phyloP scores from a whole-genome alignment of 139 green algal species.

The Astrephomene gubernaculifera region DNA sequence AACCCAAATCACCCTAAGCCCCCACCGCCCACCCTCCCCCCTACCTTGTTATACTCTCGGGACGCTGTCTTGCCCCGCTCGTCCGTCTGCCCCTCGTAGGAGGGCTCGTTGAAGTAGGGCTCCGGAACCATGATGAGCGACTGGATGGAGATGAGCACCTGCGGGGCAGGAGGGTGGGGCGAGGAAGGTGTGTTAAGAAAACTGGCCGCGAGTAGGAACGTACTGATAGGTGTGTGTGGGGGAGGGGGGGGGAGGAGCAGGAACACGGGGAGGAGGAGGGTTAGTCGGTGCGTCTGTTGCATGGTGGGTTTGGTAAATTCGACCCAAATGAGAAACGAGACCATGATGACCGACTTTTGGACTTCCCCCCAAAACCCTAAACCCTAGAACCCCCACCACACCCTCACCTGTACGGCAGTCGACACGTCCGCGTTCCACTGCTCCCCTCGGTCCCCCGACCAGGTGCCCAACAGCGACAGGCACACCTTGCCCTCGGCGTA shows the following conservation, averaged over 20 bases:
- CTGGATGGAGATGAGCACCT: constrained; percentile 93
- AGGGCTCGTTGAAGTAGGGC: constrained; percentile 90
- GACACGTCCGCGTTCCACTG: constrained; percentile 78
- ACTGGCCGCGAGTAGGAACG: too few relatives aligned
- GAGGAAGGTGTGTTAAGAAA: too few relatives aligned
- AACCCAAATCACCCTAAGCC: background rate
- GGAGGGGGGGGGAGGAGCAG: too few relatives aligned
- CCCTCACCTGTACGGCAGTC: constrained; percentile 76
- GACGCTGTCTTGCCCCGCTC: constrained; percentile 6
- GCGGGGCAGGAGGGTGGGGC: constrained; percentile 24
- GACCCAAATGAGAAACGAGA: too few relatives aligned
- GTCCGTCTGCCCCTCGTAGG: constrained; percentile 59
- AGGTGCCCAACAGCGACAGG: constrained; percentile 90
- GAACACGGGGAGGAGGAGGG: too few relatives aligned
- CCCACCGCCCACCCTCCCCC: background rate
- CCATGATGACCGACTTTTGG: too few relatives aligned
- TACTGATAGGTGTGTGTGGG: too few relatives aligned
- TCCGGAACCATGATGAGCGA: constrained; percentile 87
- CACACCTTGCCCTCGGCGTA: constrained; percentile 84
- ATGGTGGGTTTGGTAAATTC: too few relatives aligned
- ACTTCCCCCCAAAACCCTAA: too few relatives aligned
- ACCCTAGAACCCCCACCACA: background rate
- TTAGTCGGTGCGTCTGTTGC: too few relatives aligned
- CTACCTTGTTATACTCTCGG: constrained; percentile 38
- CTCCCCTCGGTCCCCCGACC: constrained; percentile 75